Conservation (phyloP, 2,329 filamentous ascomycete genomes). For the Botrytis byssoidea region DNA sequence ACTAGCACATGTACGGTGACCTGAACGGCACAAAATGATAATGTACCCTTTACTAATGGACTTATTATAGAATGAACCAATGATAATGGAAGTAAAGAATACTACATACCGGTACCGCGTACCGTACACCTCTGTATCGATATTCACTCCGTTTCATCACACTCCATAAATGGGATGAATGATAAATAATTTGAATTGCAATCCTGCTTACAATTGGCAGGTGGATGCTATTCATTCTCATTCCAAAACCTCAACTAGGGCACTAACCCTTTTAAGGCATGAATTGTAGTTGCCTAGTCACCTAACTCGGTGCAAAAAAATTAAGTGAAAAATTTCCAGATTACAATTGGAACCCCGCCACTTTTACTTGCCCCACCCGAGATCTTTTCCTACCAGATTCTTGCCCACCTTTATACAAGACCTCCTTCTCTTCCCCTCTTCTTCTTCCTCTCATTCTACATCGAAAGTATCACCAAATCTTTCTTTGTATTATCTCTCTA, state of each 20-base stretch:
- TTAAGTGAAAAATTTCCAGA: conserved; percentile 3
- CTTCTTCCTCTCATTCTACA: conserved; percentile 24
- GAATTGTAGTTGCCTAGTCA: background rate
- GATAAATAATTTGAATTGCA: background rate
- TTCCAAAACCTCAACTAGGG: background rate
- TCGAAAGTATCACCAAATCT: conserved; percentile 32
- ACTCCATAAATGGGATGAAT: background rate
- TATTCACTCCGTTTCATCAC: background rate
- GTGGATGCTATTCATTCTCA: background rate
- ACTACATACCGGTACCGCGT: no score
- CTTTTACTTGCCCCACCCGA: conserved; percentile 13
- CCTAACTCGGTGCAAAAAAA: background rate
- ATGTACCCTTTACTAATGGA: background rate
- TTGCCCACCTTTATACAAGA: conserved; percentile 18
- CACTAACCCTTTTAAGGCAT: conserved; percentile 13
- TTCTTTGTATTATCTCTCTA: conserved; percentile 35
- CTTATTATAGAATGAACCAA: background rate
- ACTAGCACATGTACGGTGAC: background rate
- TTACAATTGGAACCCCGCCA: conserved; percentile 8
- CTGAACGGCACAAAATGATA: background rate
- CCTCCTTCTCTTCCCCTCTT: conserved; percentile 22
- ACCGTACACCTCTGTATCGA: no score
- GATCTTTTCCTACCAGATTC: conserved; percentile 20
- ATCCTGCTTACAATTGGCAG: background rate
- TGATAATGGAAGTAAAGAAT: background rate